Conservation (phyloP, 2,329 filamentous ascomycete genomes). For the Fusarium irregulare region DNA sequence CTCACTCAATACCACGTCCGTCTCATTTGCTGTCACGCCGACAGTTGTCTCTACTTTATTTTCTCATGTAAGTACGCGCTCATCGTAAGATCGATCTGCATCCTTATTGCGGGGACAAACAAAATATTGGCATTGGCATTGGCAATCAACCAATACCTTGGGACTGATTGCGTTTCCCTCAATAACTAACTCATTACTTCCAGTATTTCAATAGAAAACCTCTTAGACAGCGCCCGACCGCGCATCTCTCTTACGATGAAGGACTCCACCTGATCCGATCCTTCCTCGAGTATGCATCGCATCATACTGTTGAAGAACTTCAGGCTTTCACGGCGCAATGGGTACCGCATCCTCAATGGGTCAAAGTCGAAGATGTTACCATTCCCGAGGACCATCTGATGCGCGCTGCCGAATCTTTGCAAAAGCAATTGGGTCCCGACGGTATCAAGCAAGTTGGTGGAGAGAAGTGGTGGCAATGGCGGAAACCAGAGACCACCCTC, state of each 20-base stretch:
- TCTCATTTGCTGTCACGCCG: slow-evolving; percentile 86
- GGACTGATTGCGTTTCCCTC: neutral
- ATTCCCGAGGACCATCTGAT: slow-evolving; percentile 74
- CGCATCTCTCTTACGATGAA: slow-evolving; percentile 93
- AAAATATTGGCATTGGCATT: neutral
- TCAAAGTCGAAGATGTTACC: slow-evolving; percentile 76
- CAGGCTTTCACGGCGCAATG: slow-evolving; percentile 92
- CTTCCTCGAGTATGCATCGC: slow-evolving; percentile 86
- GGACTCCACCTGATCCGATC: slow-evolving; percentile 87
- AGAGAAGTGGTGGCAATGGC: slow-evolving; percentile 90
- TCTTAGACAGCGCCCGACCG: slow-evolving; percentile 82
- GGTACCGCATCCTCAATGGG: slow-evolving; percentile 90
- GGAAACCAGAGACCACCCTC: slow-evolving; percentile 72
- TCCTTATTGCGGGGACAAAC: slow-evolving; percentile 4
- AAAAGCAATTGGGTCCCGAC: slow-evolving; percentile 79
- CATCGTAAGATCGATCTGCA: slow-evolving; percentile 5
- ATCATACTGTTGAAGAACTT: slow-evolving; percentile 91
- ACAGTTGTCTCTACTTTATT: slow-evolving; percentile 88
- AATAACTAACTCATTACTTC: slow-evolving; percentile 16
- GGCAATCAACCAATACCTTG: neutral
- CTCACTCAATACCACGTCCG: slow-evolving; percentile 79
- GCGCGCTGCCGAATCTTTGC: slow-evolving; percentile 74
- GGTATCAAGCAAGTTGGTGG: slow-evolving; percentile 84
- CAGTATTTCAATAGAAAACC: slow-evolving; percentile 86
- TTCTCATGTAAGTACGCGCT: slow-evolving; percentile 74